These are phyloP conservation scores for Phaffomyces opuntiae DNA, from an alignment of 805 yeast species.

Conservation along the genomic window DNA sequence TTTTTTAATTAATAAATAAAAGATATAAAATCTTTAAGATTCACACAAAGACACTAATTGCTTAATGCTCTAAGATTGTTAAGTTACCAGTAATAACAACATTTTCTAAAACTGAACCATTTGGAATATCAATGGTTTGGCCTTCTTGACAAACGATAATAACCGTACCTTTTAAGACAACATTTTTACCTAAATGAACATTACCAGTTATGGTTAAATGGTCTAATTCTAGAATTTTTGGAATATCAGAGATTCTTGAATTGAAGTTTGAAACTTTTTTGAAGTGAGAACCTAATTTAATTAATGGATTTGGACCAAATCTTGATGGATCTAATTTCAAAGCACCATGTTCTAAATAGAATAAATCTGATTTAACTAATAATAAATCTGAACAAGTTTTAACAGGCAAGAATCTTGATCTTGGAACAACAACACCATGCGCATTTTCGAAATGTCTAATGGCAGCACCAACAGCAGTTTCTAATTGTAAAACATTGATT, in stretches of 20 bases:
- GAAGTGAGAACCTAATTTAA: slow-evolving; percentile 94
- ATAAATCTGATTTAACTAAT: slow-evolving; percentile 91
- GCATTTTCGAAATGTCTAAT: slow-evolving; percentile 93
- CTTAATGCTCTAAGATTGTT: slow-evolving; percentile 83
- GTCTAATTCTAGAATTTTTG: slow-evolving; percentile 91
- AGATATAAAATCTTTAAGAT: too few relatives aligned
- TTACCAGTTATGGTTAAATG: slow-evolving; percentile 97
- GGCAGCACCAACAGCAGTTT: slow-evolving; percentile 99
- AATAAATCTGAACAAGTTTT: slow-evolving; percentile 94
- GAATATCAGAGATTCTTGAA: slow-evolving; percentile 88
- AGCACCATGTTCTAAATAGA: slow-evolving; percentile 86
- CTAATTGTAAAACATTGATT: slow-evolving; percentile 84
- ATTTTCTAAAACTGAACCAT: slow-evolving; percentile 90
- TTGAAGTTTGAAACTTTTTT: slow-evolving; percentile 92
- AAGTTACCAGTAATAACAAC: slow-evolving; percentile 96
- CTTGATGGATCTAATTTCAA: slow-evolving; percentile 76
- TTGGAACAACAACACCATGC: slow-evolving; percentile 97
- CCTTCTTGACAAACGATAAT: slow-evolving; percentile 97
- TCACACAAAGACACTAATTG: not conserved
- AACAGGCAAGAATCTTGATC: slow-evolving; percentile 96
- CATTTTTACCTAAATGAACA: slow-evolving; percentile 83
- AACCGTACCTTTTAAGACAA: slow-evolving; percentile 92
- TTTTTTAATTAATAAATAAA: not conserved
- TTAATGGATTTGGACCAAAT: slow-evolving; percentile 87
- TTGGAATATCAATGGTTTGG: slow-evolving; percentile 93